Conservation (phyloP, 495 filamentous ascomycete genomes). For the Xylaria palmicola region DNA sequence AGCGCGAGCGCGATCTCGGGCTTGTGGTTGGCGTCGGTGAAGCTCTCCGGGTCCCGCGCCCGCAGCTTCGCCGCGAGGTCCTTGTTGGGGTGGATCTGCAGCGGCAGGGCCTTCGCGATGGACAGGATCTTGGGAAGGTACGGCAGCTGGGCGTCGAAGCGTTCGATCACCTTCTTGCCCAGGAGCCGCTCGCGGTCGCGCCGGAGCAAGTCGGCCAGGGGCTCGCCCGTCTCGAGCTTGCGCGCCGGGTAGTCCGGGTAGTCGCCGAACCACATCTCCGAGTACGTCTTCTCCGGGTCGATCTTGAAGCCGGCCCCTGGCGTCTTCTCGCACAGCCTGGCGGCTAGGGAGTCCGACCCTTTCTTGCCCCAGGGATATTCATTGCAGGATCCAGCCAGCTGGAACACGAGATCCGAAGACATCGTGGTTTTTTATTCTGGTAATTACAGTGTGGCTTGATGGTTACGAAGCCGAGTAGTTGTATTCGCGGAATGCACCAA, state of each 20-base stretch:
- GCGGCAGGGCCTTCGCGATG: slow-evolving; percentile 72
- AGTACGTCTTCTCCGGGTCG: slow-evolving; percentile 64
- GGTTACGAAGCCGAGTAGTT: no score
- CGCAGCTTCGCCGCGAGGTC: slow-evolving; percentile 62
- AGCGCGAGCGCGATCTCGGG: slow-evolving; percentile 79
- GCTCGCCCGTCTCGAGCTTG: slow-evolving; percentile 59
- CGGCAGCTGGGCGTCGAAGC: slow-evolving; percentile 65
- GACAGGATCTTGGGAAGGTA: slow-evolving; percentile 81
- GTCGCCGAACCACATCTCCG: slow-evolving; percentile 79
- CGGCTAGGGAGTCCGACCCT: slow-evolving; percentile 69
- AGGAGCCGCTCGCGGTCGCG: slow-evolving; percentile 62
- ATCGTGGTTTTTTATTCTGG: slow-evolving; percentile 18
- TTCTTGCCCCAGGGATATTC: slow-evolving; percentile 67
- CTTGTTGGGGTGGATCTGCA: slow-evolving; percentile 80
- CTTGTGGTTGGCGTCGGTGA: slow-evolving; percentile 75
- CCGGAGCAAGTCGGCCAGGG: slow-evolving; percentile 64
- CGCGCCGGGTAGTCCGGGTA: slow-evolving; percentile 70
- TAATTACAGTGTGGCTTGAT: no score
- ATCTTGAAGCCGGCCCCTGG: slow-evolving; percentile 66
- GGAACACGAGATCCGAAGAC: slow-evolving; percentile 40
- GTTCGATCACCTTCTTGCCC: slow-evolving; percentile 60
- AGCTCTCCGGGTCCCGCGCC: slow-evolving; percentile 60
- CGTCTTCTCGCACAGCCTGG: slow-evolving; percentile 65
- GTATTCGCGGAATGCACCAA: no score
- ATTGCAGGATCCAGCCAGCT: slow-evolving; percentile 54